phyloP scores from a whole-genome alignment of 768 basidiomycete genomes.

The Russula lepida region DNA sequence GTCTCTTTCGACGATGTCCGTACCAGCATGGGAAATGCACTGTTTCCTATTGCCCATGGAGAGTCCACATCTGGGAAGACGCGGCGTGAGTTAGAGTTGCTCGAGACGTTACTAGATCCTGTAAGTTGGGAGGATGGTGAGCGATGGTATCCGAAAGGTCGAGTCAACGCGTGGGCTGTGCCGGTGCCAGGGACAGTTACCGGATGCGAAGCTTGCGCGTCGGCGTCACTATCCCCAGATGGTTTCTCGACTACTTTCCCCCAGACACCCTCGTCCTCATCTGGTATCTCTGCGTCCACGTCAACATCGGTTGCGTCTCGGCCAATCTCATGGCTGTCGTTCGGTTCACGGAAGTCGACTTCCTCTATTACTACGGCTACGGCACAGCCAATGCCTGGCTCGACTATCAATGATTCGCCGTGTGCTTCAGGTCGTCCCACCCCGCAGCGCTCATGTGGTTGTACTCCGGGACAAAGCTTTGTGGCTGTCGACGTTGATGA shows the following conservation, averaged over 20 bases:
- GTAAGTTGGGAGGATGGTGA: slow-evolving; percentile 15
- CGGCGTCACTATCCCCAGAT: slow-evolving; percentile 2
- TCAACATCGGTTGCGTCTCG: slow-evolving; percentile 10
- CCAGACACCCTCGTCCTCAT: background rate
- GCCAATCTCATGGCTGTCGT: slow-evolving; percentile 19
- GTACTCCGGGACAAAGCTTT: slow-evolving; percentile 15
- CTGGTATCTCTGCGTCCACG: background rate
- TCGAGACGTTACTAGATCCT: slow-evolving; percentile 5
- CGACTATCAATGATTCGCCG: background rate
- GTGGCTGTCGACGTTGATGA: slow-evolving; percentile 17
- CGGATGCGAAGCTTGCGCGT: slow-evolving; percentile 16
- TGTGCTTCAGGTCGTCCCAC: background rate
- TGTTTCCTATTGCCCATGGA: slow-evolving; percentile 10
- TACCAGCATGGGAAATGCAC: slow-evolving; percentile 13
- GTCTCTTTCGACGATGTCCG: slow-evolving; percentile 20
- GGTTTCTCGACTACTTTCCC: background rate
- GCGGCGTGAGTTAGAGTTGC: slow-evolving; percentile 13
- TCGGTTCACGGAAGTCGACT: slow-evolving; percentile 17
- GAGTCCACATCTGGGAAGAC: slow-evolving; percentile 4
- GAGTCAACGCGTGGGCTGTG: background rate
- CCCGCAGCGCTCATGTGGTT: slow-evolving; percentile 16
- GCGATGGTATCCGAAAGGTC: slow-evolving; percentile 3
- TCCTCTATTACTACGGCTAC: background rate
- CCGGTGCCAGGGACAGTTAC: slow-evolving; percentile 4
- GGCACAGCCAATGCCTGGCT: slow-evolving; percentile 1